phyloP scores from a whole-genome alignment of 1,284 basidiomycete genomes.

The Hortiboletus rubellus region DNA sequence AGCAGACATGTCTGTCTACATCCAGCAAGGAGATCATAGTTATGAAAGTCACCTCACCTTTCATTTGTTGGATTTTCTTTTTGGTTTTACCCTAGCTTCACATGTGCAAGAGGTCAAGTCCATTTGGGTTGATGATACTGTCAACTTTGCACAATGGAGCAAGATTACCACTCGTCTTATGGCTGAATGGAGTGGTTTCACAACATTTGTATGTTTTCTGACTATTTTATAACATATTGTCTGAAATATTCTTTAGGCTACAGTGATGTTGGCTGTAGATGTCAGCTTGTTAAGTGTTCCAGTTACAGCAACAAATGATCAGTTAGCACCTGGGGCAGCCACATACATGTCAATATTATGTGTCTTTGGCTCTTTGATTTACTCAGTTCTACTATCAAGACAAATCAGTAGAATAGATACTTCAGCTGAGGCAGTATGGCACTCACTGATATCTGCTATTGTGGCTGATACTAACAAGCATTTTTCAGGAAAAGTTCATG shows the following conservation, averaged over 20 bases:
- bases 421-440: not conserved
- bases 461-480: not conserved
- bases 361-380: not conserved
- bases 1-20: not conserved
- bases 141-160: not conserved
- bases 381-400: not conserved
- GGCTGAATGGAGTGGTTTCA: not conserved
- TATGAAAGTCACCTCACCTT: not conserved
- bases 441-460: not conserved
- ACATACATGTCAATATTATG: not conserved
- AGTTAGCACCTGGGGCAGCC: not conserved
- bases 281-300: not conserved
- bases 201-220: not conserved
- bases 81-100: not conserved
- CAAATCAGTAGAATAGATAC: not conserved
- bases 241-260: not conserved
- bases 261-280: conserved; percentile 3
- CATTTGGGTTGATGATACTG: not conserved
- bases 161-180: not conserved
- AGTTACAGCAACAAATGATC: too few species aligned
- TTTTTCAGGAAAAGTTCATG: not conserved
- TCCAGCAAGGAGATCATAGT: not conserved
- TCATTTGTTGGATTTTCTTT: not conserved
- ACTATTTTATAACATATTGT: not conserved
- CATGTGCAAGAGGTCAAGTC: not conserved